Evolutionary conservation across 371 early-diverging fungal genomes (phyloP).

Genomic region (Gilbertella persicaria): DNA sequence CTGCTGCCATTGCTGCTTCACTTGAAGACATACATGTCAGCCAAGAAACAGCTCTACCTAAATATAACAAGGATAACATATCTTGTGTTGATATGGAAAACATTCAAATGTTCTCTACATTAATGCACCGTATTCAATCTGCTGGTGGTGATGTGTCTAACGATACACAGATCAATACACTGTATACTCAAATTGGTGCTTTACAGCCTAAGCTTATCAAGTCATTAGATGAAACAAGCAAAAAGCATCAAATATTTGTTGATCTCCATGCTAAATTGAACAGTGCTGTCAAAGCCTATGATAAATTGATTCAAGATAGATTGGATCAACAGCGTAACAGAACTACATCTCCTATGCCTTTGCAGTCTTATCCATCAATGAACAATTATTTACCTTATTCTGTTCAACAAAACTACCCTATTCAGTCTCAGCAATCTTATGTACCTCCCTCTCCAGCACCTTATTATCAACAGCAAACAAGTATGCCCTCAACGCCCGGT

Average conservation of each 20-base stretch:
- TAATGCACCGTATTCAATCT: conserved; percentile 62
- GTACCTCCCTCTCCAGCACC: too few species aligned
- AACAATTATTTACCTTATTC: too few species aligned
- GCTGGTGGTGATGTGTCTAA: conserved; percentile 52
- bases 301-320: conserved; percentile 73
- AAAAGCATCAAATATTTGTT: conserved; percentile 58
- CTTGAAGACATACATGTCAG: neutral
- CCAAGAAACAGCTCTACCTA: neutral
- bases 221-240: conserved; percentile 63
- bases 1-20: conserved; percentile 79
- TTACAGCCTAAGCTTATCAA: conserved; percentile 72
- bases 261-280: conserved; percentile 75
- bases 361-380: conserved; percentile 7
- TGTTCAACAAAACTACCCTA: too few species aligned
- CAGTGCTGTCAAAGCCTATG: conserved; percentile 77
- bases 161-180: conserved; percentile 64
- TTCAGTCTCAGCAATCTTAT: too few species aligned
- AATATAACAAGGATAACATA: conserved; percentile 36
- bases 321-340: conserved; percentile 33
- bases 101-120: conserved; percentile 65
- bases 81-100: conserved; percentile 69
- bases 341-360: conserved; percentile 7
- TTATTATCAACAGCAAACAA: too few species aligned
- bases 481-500: too few species aligned
- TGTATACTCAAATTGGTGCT: conserved; percentile 70